Percentiles rank a stretch among this genome's conserved stretches.
Evolutionary conservation across 352 stramenopile genomes (phyloP).

Genomic region (Hyaloperonospora brassicae): DNA sequence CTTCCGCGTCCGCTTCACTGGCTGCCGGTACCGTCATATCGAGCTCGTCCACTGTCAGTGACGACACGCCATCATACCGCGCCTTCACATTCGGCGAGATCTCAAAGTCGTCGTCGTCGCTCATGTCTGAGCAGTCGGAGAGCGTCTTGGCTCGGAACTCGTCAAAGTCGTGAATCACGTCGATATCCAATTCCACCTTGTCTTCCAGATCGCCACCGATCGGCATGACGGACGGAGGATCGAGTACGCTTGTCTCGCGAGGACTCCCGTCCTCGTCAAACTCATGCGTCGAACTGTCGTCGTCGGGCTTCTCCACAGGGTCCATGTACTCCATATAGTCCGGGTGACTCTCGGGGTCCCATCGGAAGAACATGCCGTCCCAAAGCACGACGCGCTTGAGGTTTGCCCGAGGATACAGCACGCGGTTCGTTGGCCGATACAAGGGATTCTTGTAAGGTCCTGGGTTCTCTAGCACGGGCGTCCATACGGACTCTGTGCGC

Average conservation of each 20-base stretch:
- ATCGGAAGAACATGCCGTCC: slow-evolving; percentile 83
- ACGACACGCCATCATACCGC: slow-evolving; percentile 30
- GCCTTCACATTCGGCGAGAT: slow-evolving; percentile 29
- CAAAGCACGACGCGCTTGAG: slow-evolving; percentile 80
- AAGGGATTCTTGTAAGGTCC: slow-evolving; percentile 62
- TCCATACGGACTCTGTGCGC: slow-evolving; percentile 80
- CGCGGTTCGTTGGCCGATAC: slow-evolving; percentile 70
- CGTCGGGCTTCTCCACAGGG: slow-evolving; percentile 33
- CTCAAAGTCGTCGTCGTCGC: slow-evolving; percentile 64
- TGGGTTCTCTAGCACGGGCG: slow-evolving; percentile 61
- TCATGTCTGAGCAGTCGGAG: slow-evolving; percentile 79
- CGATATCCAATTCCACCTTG: slow-evolving; percentile 66
- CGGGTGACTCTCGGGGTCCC: slow-evolving; percentile 75
- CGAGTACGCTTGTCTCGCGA: slow-evolving; percentile 16
- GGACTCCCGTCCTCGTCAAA: slow-evolving; percentile 30
- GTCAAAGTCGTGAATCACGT: slow-evolving; percentile 78
- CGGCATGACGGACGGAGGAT: slow-evolving; percentile 36
- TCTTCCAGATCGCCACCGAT: slow-evolving; percentile 48
- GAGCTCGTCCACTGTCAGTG: slow-evolving; percentile 23
- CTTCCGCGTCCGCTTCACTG: slow-evolving; percentile 26
- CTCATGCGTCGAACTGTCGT: slow-evolving; percentile 21
- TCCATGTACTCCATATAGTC: slow-evolving; percentile 87
- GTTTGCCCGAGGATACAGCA: slow-evolving; percentile 80
- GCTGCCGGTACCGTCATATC: slow-evolving; percentile 23
- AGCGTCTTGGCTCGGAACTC: slow-evolving; percentile 59